Base-by-base conservation (phyloP, 352 stramenopile genomes). In the Elongisporangium anandrum region DNA sequence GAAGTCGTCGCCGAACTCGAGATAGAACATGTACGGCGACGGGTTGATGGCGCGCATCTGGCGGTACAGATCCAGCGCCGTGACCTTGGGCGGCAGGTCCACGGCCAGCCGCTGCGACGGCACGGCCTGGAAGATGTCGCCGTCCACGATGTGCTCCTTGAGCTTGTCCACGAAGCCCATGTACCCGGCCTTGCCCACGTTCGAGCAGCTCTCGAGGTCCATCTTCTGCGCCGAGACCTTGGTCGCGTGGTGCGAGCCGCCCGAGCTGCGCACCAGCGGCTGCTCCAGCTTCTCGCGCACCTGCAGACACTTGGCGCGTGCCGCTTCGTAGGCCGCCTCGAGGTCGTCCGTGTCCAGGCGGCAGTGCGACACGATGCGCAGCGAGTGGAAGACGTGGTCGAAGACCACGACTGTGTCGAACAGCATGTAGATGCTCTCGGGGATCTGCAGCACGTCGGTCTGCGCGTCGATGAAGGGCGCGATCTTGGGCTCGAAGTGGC, bases 351-450 rank as follows among this genome's bases (percentile, higher is more conserved):
- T 90, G 67, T 92, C 80, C 34, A 94, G 62, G 52, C 77, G 79
- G 57, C 75, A 84, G 59, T 96, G 88, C 39, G 83, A 94, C 20
- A 95, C 83, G 53, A 96, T 83, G 75, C 94, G 94, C 66, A 96
- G 74, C 69, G 88, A 91, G 70, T 96, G 86, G 65, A 93, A 93
- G 9, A 94, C 86, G 70, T 95, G 88, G 68, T 96, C 88, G 63
- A 96, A 96, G 29, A 95, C 85, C 48, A 96, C 81, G 47, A 95
- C 75, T 56, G 86, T 95, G 70, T 95, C 81, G 49, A 94, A 94
- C 61, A 96, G 85, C 88, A 96, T 96, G 69, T 94, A 96, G 64
- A 94, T 89, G 63, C 85, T 94, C 70, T 96, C 88, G 16, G 88
- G 88, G 19, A 95, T 81, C 26, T 88, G 60, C 16, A 96, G 64